Percentiles rank a stretch among this genome's conserved stretches.
Conservation (phyloP, 2,329 filamentous ascomycete species). For the Erysiphe pulchra region DNA sequence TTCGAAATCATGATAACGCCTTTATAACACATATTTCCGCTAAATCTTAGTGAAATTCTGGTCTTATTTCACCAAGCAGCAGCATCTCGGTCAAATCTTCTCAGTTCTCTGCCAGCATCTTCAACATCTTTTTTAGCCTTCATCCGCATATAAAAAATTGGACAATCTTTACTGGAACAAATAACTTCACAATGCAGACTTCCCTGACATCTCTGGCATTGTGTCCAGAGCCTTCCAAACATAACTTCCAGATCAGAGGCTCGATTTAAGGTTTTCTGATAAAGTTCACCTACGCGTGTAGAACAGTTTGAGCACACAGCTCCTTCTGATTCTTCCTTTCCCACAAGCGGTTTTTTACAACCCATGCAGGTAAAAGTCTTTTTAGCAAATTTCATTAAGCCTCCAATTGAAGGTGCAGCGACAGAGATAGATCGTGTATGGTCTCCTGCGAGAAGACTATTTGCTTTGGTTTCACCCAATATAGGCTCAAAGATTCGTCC, state of each 20-base stretch:
- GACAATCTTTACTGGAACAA: slow-evolving; percentile 85
- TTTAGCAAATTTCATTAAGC: slow-evolving; percentile 95
- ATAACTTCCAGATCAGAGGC: slow-evolving; percentile 80
- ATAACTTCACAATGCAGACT: slow-evolving; percentile 98
- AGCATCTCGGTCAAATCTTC: slow-evolving; percentile 67
- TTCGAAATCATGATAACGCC: too few species aligned
- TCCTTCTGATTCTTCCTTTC: slow-evolving; percentile 53
- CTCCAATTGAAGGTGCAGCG: slow-evolving; percentile 71
- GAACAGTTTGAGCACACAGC: slow-evolving; percentile 76
- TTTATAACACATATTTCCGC: too few species aligned
- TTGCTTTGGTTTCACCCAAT: slow-evolving; percentile 74
- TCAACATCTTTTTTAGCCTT: slow-evolving; percentile 98
- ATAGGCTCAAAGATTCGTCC: slow-evolving; percentile 95
- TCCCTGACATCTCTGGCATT: slow-evolving; percentile 91
- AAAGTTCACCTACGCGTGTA: slow-evolving; percentile 70
- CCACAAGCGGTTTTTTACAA: slow-evolving; percentile 83
- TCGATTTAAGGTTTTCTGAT: slow-evolving; percentile 70
- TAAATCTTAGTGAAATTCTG: too few species aligned
- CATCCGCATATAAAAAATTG: slow-evolving; percentile 99
- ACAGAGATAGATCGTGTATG: slow-evolving; percentile 90
- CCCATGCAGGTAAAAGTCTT: slow-evolving; percentile 97
- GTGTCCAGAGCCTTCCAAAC: slow-evolving; percentile 86
- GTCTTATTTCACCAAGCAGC: slow-evolving; percentile 22
- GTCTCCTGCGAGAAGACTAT: slow-evolving; percentile 64
- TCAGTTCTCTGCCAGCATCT: slow-evolving; percentile 74